Evolutionary conservation across 306 rosid species (phyloP), one percentile per base, ranked within the genome.

Genomic region (Acacia confusa): DNA sequence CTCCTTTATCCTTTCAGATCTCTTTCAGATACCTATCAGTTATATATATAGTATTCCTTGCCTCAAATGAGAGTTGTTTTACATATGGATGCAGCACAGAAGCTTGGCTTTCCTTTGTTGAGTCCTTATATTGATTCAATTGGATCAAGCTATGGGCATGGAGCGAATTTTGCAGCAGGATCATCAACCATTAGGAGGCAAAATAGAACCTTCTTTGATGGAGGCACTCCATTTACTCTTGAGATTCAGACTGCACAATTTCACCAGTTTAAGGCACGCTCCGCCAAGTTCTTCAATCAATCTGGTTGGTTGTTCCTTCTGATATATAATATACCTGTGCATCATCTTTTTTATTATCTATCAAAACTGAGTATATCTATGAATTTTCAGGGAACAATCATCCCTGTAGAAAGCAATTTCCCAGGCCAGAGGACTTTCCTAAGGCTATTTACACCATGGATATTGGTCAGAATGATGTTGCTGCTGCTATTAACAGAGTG

Each of bases 91-190:
- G 86, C 84, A 94, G 98, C 97, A 0, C 65, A 89, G 52, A 83
- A 89, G 6, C 89, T 94, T 6, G 86, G 81, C 19, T 72, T 92
- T 61, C 91, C 94, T 8, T 80, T 61, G 57, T 57, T 94, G 84
- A 86, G 86, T 43, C 83, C 98, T 8, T 92, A 91, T 73, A 68
- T 94, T 41, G 86, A 94, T 78, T 94, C 98, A 36, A 68, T 94
- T 3, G 97, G 92, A 65, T 67, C 97, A 53, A 94, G 82, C 57
- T 94, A 90, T 41, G 72, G 88, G n/a, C 88, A 90, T 0, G 97
- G 97, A 22, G 98, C 97, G 2, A 94, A 94, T 78, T 94, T 94
- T n/a, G 98, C 94, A 0, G 89, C 92, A 15, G 94, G 97, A 32
- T 90, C 97, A 76, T 74, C 97, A 40, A 94, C 93, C 12, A 84